Base-by-base conservation (phyloP, 208 protist genomes). In the Trypanosoma rangeli region DNA sequence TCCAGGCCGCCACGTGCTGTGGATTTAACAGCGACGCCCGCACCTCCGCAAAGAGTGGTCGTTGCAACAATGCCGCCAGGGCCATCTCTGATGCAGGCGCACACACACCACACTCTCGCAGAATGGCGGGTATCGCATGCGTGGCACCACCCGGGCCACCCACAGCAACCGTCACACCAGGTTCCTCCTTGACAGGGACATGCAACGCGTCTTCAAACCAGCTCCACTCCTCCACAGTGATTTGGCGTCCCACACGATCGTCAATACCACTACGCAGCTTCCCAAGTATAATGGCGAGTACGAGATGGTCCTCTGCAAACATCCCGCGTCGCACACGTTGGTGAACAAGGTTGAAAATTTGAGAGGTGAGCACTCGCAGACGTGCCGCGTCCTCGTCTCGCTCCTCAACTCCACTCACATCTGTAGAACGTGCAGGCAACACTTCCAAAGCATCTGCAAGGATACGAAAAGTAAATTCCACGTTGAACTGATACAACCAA, bases 401-500 rank as follows among this genome's bases (percentile, higher is more conserved):
- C 9, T 49, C 33, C 24, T 59, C 64, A 15, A 68, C 70, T 8
- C n/a, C 22, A 18, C 50, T 59, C 8, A 18, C 20, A 49, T 33
- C 58, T 10, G 18, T 35, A 22, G 20, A 37, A 46, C 59, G 65
- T 49, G 77, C 53, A 0, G 88, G 83, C n/a, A 93, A 70, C 26
- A 83, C 63, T 24, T 63, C 65, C 10, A 98, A 84, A 8, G 97
- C 85, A 58, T 87, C 83, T 42, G 93, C 62, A 60, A 99, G 83
- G 48, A 99, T 83, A 15, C 89, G 78, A 53, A 99, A 89, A 67
- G 99, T 98, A 79, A 98, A 98, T 48, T 89, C 59, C 9, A 99
- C 83, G 55, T 97, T 97, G 83, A 97, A 99, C 52, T 97, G 97
- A 81, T 99, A 99, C 39, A 99, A 87, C 46, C 83, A 85, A 80